Percentiles rank a stretch among this genome's conserved stretches.
Evolutionary conservation across 495 filamentous ascomycete species (phyloP).

Genomic region (Aspergillus leporis): DNA sequence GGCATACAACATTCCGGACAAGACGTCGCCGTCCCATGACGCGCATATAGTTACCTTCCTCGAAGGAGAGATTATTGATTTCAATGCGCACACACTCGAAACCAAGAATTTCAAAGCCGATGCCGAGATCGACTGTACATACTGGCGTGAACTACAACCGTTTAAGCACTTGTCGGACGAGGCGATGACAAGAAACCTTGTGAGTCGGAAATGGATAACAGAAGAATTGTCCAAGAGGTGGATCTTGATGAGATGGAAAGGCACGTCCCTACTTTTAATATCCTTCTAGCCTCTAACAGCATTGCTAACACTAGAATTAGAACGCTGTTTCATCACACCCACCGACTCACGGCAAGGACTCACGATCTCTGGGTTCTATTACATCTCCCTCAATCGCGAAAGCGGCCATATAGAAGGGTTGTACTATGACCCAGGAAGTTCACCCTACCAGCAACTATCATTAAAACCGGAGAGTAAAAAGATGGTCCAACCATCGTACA

Average conservation of each 20-base stretch:
- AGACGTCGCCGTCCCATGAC: constrained; percentile 51
- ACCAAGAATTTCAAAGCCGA: constrained; percentile 67
- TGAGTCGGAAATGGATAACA: constrained; percentile 58
- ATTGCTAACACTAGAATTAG: constrained; percentile 31
- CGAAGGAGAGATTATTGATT: constrained; percentile 78
- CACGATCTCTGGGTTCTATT: constrained; percentile 78
- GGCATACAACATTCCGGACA: constrained; percentile 71
- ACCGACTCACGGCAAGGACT: constrained; percentile 58
- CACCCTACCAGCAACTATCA: constrained; percentile 68
- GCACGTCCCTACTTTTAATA: constrained; percentile 33
- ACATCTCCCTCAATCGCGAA: constrained; percentile 61
- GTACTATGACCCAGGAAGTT: constrained; percentile 72
- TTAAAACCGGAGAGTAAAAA: constrained; percentile 51
- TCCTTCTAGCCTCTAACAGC: background rate
- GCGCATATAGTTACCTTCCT: constrained; percentile 71
- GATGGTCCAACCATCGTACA: constrained; percentile 44
- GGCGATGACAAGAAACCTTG: constrained; percentile 57
- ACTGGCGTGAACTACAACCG: constrained; percentile 71
- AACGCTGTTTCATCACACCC: constrained; percentile 72
- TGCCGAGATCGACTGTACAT: constrained; percentile 61
- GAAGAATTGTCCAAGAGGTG: constrained; percentile 56
- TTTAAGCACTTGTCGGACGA: constrained; percentile 60
- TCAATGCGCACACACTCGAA: constrained; percentile 64
- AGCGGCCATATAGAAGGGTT: constrained; percentile 67
- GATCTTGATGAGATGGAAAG: constrained; percentile 81